These are phyloP conservation scores for Aspergillus ustus DNA, from an alignment of 2,329 filamentous ascomycete genomes.

Conservation along the genomic window DNA sequence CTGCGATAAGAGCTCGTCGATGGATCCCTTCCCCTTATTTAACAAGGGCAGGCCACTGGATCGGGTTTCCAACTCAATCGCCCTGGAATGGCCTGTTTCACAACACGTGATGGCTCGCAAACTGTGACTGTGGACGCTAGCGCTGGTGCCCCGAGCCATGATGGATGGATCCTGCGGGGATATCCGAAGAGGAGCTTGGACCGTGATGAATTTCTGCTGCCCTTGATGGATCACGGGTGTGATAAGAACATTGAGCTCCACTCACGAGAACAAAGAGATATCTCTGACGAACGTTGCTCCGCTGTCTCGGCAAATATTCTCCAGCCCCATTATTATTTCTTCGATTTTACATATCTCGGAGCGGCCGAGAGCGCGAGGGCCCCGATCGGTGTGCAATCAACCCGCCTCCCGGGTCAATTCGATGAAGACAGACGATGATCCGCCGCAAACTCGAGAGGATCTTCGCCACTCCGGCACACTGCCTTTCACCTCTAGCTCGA, in stretches of 20 bases:
- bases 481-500: neutral
- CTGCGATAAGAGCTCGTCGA: neutral
- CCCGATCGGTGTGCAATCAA: neutral
- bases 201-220: neutral
- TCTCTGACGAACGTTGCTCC: neutral
- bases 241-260: conserved; percentile 11
- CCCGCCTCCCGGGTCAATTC: neutral
- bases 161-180: conserved; percentile 2
- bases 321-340: neutral
- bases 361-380: neutral
- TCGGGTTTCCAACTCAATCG: neutral
- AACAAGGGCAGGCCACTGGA: neutral
- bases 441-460: neutral
- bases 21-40: conserved; percentile 6
- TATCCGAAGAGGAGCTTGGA: conserved; percentile 5
- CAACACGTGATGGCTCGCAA: conserved; percentile 3
- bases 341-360: neutral
- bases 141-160: neutral
- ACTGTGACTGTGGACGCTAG: neutral
- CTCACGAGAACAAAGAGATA: conserved; percentile 1
- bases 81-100: neutral
- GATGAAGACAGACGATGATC: neutral
- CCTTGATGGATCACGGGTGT: neutral
- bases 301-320: neutral
- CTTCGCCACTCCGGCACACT: neutral